Evolutionary conservation across 2,329 filamentous ascomycete species (phyloP).

Genomic region (Coniochaeta hoffmannii): DNA sequence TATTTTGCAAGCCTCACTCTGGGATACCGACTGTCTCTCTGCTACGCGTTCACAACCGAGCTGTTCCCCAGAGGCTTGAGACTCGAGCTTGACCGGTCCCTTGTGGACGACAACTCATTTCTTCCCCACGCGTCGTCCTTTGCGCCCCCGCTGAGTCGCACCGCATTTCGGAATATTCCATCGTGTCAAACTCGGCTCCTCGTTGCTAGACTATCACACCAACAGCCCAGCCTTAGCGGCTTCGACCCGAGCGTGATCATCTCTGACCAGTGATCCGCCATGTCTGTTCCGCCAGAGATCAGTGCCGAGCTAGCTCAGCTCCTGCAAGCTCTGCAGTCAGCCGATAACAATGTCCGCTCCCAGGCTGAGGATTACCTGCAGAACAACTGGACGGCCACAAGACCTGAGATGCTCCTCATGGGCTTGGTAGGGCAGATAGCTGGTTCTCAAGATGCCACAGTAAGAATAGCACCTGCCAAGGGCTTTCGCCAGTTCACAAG

Average conservation of each 20-base stretch:
- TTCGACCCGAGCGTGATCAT: not conserved
- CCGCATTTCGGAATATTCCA: not conserved
- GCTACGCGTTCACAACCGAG: not conserved
- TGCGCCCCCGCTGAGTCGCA: slow-evolving; percentile 3
- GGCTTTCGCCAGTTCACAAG: not conserved
- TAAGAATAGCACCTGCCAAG: slow-evolving; percentile 33
- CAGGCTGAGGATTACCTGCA: slow-evolving; percentile 87
- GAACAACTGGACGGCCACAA: slow-evolving; percentile 76
- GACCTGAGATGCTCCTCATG: slow-evolving; percentile 86
- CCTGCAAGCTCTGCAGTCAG: slow-evolving; percentile 77
- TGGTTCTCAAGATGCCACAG: slow-evolving; percentile 63
- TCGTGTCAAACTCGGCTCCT: not conserved
- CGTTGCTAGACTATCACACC: not conserved
- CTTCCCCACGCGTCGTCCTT: not conserved
- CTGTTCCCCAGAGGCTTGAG: not conserved
- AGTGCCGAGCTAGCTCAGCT: slow-evolving; percentile 80
- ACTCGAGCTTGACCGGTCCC: not conserved
- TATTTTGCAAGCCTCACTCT: not conserved
- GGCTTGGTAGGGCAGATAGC: slow-evolving; percentile 89
- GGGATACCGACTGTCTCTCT: not conserved
- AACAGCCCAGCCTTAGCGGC: not conserved
- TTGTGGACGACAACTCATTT: not conserved
- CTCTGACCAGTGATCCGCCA: slow-evolving; percentile 25
- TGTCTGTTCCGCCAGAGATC: slow-evolving; percentile 86
- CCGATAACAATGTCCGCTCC: slow-evolving; percentile 79